Evolutionary conservation across 352 stramenopile species (phyloP).

Genomic region (Pythium periplocum): DNA sequence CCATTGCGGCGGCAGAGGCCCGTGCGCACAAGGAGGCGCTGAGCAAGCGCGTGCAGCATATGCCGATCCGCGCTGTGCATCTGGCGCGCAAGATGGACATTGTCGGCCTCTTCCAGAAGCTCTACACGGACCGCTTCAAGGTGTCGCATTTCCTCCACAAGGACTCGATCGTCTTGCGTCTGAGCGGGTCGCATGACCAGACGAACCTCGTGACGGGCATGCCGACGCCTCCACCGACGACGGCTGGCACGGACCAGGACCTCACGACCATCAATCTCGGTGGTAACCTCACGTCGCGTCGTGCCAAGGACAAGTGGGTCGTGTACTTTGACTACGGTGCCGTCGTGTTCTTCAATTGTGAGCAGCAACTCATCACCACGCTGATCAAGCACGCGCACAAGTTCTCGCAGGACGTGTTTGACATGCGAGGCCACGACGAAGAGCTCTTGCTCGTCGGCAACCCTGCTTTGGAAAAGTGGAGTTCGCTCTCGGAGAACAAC

Average conservation of each 20-base stretch:
- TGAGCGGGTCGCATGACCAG: slow-evolving; percentile 36
- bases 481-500: slow-evolving; percentile 78
- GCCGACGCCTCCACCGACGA: slow-evolving; percentile 8
- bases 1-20: slow-evolving; percentile 57
- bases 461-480: slow-evolving; percentile 69
- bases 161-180: slow-evolving; percentile 71
- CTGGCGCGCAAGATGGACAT: slow-evolving; percentile 86
- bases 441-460: slow-evolving; percentile 71
- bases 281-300: slow-evolving; percentile 54
- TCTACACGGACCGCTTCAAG: slow-evolving; percentile 83
- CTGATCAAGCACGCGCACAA: slow-evolving; percentile 72
- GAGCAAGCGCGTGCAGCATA: slow-evolving; percentile 60
- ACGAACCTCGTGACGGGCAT: slow-evolving; percentile 34
- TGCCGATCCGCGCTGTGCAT: slow-evolving; percentile 79
- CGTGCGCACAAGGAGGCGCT: slow-evolving; percentile 35
- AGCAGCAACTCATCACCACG: slow-evolving; percentile 65
- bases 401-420: slow-evolving; percentile 74
- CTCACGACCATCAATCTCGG: slow-evolving; percentile 42
- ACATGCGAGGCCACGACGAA: slow-evolving; percentile 75
- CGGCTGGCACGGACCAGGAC: slow-evolving; percentile 5
- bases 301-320: slow-evolving; percentile 88
- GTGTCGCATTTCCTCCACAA: slow-evolving; percentile 77
- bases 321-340: slow-evolving; percentile 92
- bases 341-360: slow-evolving; percentile 92
- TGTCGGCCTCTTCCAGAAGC: slow-evolving; percentile 77